These are phyloP conservation scores for Citrus reticulata DNA, from an alignment of 345 rosid genomes.

Conservation along the genomic window DNA sequence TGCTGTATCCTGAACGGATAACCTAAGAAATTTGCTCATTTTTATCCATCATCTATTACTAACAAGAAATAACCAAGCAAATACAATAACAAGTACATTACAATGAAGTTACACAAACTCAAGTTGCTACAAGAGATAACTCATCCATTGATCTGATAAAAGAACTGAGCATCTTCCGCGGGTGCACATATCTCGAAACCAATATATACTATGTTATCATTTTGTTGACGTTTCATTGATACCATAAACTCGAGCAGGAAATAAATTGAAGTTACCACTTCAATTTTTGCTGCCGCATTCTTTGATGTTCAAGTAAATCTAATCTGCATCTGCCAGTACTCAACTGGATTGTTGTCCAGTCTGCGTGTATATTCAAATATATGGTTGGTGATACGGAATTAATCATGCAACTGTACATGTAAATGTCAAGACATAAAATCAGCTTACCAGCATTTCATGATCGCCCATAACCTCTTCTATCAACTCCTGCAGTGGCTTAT, in stretches of 20 bases:
- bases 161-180: background rate
- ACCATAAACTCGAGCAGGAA: background rate
- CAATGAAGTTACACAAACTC: background rate
- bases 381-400: background rate
- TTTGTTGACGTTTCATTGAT: background rate
- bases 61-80: background rate
- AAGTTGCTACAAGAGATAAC: background rate
- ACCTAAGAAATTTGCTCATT: background rate
- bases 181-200: background rate
- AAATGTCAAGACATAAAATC: background rate
- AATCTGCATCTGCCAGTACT: background rate
- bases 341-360: slow-evolving; percentile 28
- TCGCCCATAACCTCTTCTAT: slow-evolving; percentile 89
- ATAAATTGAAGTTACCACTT: too few relatives aligned
- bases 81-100: background rate
- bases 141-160: background rate
- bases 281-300: background rate
- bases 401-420: background rate
- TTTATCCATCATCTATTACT: background rate
- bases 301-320: background rate
- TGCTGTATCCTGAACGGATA: background rate
- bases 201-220: background rate
- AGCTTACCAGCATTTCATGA: slow-evolving; percentile 82
- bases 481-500: slow-evolving; percentile 60
- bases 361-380: slow-evolving; percentile 31